Evolutionary conservation across 805 yeast genomes (phyloP), one percentile per base, ranked within the genome.

Genomic region (Ogataea chonburiensis): DNA sequence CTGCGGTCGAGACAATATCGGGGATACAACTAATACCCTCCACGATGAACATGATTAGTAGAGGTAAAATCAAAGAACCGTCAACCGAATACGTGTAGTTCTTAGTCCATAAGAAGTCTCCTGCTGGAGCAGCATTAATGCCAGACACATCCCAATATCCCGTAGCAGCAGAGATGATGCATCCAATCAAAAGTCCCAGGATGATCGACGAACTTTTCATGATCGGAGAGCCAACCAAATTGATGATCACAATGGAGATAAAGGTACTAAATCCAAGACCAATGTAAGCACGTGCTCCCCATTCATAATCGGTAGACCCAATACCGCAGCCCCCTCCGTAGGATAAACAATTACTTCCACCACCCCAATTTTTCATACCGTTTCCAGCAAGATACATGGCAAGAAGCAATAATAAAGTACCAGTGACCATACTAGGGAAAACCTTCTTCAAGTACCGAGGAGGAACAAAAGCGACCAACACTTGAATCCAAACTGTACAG

Each of bases 191-290:
- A 31, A 85, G 66, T 7, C 94, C 94, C 23, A 79, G 61, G 45
- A 85, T 80, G 28, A 85, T 87, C 1, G 94, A 85, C 67, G 91
- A 82, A 3, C 88, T 79, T 52, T 81, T 83, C 86, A 85, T 80
- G 50, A 85, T 78, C 24, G 95, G 95, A 9, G 94, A 75, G 10
- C 95, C 95, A 64, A 77, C 81, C 49, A 73, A 71, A 56, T 85
- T 93, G 48, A 82, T 73, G 15, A 84, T 30, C 28, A 84, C 67
- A 51, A 86, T 83, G 7, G 84, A 64, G 14, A 72, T 66, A 52
- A 73, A 81, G 5, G 82, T 91, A 23, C 75, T 60, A 63, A 86
- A 83, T 2, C 95, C 95, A 20, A 85, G 68, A 11, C 94, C 95
- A 46, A 86, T 63, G 53, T 77, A 85, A 49, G 75, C 68, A 7